Percentiles rank a stretch among this genome's conserved stretches.
phyloP scores from a whole-genome alignment of 441 rosid species.

The Capsella rubella region DNA sequence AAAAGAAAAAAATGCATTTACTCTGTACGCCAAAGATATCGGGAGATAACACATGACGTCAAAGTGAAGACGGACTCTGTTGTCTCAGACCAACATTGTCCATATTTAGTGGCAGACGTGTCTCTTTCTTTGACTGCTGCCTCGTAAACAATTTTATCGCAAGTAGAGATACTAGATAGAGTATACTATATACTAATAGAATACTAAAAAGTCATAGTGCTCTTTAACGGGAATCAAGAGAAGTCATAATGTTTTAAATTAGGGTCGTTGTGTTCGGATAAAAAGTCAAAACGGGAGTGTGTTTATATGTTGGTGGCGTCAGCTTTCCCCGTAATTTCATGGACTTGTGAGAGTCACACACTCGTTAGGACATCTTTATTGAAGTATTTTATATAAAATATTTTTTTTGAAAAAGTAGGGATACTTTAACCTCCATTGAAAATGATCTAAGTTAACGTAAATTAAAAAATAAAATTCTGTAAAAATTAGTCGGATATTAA shows the following conservation, averaged over 20 bases:
- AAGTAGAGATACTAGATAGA: neutral
- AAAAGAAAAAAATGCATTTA: neutral
- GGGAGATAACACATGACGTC: conserved; percentile 33
- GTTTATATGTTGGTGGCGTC: conserved; percentile 27
- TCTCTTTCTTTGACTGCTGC: conserved; percentile 30
- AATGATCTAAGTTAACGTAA: too few relatives aligned
- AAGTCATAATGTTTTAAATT: conserved; percentile 16
- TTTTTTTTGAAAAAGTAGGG: too few relatives aligned
- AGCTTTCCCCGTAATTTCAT: conserved; percentile 33
- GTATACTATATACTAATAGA: neutral
- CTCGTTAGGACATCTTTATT: too few relatives aligned
- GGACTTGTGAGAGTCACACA: conserved; percentile 13
- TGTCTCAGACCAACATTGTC: conserved; percentile 28
- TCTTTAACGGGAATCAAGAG: too few relatives aligned
- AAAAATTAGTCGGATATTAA: too few relatives aligned
- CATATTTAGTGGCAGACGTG: conserved; percentile 30
- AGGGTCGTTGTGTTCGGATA: conserved; percentile 14
- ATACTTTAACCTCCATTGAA: too few relatives aligned
- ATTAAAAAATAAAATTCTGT: neutral
- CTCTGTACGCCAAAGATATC: conserved; percentile 22
- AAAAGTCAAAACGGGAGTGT: conserved; percentile 19
- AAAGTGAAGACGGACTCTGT: conserved; percentile 11
- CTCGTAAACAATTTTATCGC: neutral
- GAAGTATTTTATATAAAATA: too few relatives aligned
- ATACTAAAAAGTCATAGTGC: neutral